phyloP scores from a whole-genome alignment of 495 filamentous ascomycete genomes.

The Delitschia confertaspora region DNA sequence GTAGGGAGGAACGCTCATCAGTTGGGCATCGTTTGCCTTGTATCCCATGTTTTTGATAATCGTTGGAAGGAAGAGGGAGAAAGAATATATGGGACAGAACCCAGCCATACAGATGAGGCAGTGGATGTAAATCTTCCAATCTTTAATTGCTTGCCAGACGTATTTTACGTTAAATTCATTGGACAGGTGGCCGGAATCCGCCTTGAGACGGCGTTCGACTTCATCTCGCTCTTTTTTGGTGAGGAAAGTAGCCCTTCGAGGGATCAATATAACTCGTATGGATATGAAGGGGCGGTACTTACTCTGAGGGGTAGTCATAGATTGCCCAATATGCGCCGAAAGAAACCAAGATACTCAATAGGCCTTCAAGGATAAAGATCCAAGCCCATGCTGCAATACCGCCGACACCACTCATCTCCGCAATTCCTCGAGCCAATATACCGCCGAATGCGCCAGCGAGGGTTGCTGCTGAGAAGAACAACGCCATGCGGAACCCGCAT shows the following conservation, averaged over 20 bases:
- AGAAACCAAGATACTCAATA: slow-evolving; percentile 13
- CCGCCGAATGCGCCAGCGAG: slow-evolving; percentile 80
- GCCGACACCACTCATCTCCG: slow-evolving; percentile 60
- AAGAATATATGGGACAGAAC: slow-evolving; percentile 69
- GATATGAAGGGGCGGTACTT: slow-evolving; percentile 56
- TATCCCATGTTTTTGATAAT: slow-evolving; percentile 75
- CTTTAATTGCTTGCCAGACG: slow-evolving; percentile 63
- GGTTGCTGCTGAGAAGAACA: slow-evolving; percentile 85
- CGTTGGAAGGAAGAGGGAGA: slow-evolving; percentile 80
- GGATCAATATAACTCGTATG: slow-evolving; percentile 69
- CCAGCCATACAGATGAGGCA: slow-evolving; percentile 36
- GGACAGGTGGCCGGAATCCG: slow-evolving; percentile 61
- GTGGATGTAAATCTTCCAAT: slow-evolving; percentile 78
- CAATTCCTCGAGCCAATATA: slow-evolving; percentile 67
- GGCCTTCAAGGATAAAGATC: slow-evolving; percentile 48
- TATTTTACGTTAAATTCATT: slow-evolving; percentile 70
- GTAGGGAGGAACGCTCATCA: slow-evolving; percentile 83
- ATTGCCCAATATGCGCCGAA: slow-evolving; percentile 30
- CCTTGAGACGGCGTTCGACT: slow-evolving; percentile 61
- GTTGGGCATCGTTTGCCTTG: slow-evolving; percentile 56
- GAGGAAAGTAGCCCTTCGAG: slow-evolving; percentile 70
- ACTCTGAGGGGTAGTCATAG: slow-evolving; percentile 37
- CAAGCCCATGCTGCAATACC: slow-evolving; percentile 65
- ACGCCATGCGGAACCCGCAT: slow-evolving; percentile 65
- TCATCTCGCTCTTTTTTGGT: slow-evolving; percentile 61